These are phyloP conservation scores for Ganoderma multipileum DNA, from an alignment of 1,284 basidiomycete species.

Conservation along the genomic window DNA sequence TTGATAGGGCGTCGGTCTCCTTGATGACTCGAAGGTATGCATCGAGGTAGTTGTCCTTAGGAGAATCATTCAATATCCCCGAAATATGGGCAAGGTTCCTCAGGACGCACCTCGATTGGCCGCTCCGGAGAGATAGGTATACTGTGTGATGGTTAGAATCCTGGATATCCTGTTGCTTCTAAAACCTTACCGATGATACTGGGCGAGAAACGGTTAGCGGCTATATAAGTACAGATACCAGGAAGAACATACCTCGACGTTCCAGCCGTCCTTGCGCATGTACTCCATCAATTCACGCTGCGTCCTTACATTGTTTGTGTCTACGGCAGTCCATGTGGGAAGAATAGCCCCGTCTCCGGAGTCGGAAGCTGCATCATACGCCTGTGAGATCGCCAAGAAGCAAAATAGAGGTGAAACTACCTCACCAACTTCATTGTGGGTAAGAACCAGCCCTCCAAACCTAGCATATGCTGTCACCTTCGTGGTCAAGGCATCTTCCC, in stretches of 20 bases:
- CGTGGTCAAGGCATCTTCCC: not conserved
- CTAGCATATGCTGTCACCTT: conserved; percentile 44
- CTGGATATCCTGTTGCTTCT: not conserved
- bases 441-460: conserved; percentile 91
- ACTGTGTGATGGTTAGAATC: conserved; percentile 46
- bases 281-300: conserved; percentile 87
- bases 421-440: conserved; percentile 88
- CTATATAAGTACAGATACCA: not conserved
- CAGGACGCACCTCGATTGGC: conserved; percentile 72
- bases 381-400: not conserved
- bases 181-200: conserved; percentile 66
- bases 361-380: conserved; percentile 57
- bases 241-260: conserved; percentile 71
- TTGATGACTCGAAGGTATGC: conserved; percentile 89
- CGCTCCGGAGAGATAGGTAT: conserved; percentile 94
- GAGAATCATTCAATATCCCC: not conserved
- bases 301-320: conserved; percentile 85
- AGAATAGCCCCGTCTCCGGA: conserved; percentile 79
- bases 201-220: conserved; percentile 9
- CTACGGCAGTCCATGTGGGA: conserved; percentile 96
- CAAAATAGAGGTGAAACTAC: not conserved
- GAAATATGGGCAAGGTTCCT: not conserved
- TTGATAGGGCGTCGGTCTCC: conserved; percentile 80
- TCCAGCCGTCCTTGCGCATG: conserved; percentile 88
- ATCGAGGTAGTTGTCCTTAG: conserved; percentile 91